phyloP scores from a whole-genome alignment of 495 filamentous ascomycete species.

The Sporormia fimetaria region DNA sequence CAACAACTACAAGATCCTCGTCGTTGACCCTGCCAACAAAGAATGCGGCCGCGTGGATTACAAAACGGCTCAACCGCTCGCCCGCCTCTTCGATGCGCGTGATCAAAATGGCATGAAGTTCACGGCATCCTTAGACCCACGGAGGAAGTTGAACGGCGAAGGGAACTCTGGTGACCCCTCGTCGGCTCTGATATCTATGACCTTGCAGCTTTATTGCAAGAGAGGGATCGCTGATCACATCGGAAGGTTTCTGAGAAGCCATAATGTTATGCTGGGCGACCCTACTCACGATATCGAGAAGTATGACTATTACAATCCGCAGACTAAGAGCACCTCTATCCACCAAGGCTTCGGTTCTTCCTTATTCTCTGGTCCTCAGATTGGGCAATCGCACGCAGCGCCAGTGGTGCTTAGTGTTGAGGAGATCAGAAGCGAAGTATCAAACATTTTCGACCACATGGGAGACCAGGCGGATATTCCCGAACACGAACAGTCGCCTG shows the following conservation, averaged over 20 bases:
- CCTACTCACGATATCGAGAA: slow-evolving; percentile 14
- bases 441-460: slow-evolving; percentile 78
- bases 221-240: slow-evolving; percentile 49
- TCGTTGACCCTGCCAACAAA: slow-evolving; percentile 55
- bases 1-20: slow-evolving; percentile 47
- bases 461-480: slow-evolving; percentile 62
- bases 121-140: slow-evolving; percentile 51
- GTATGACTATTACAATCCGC: slow-evolving; percentile 22
- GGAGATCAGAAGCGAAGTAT: slow-evolving; percentile 72
- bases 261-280: slow-evolving; percentile 49
- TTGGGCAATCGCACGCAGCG: no score
- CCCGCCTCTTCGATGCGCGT: slow-evolving; percentile 53
- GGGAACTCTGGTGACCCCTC: slow-evolving; percentile 40
- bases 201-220: slow-evolving; percentile 72
- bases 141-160: slow-evolving; percentile 47
- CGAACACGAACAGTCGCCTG: slow-evolving; percentile 52
- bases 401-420: slow-evolving; percentile 59
- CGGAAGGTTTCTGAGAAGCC: slow-evolving; percentile 52
- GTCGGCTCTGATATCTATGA: slow-evolving; percentile 44
- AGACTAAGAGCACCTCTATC: slow-evolving; percentile 7
- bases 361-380: no score
- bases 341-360: not conserved
- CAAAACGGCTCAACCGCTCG: slow-evolving; percentile 54
- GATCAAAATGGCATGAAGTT: slow-evolving; percentile 49
- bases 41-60: slow-evolving; percentile 67